A percentile compares a stretch with the other conserved stretches of the same genome.
Evolutionary conservation across 2,329 filamentous ascomycete genomes (phyloP).

Genomic region (Talaromyces sp.): DNA sequence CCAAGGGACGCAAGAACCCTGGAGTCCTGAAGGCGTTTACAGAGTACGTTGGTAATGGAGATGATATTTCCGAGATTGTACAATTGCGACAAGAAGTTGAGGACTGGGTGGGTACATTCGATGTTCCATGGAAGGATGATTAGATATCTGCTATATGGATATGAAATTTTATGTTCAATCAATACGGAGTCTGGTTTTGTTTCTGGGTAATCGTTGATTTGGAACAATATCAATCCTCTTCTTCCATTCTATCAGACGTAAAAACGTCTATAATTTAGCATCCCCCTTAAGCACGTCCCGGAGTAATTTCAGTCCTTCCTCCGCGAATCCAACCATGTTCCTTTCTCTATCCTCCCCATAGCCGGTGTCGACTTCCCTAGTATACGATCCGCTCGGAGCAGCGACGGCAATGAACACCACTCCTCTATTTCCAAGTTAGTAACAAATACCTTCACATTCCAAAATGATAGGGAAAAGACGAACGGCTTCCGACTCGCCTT

Average conservation of each 20-base stretch:
- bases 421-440: constrained; percentile 7
- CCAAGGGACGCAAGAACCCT: constrained; percentile 82
- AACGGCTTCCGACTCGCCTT: constrained; percentile 55
- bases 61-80: constrained; percentile 79
- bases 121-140: constrained; percentile 74
- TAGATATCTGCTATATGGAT: constrained; percentile 21
- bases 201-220: background rate
- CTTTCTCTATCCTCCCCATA: constrained; percentile 53
- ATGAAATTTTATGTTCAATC: constrained; percentile 8
- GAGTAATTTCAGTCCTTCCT: constrained; percentile 56
- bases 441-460: background rate
- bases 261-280: constrained; percentile 20
- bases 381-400: constrained; percentile 52
- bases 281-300: constrained; percentile 54
- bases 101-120: constrained; percentile 83
- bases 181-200: constrained; percentile 9
- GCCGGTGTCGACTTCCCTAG: constrained; percentile 58
- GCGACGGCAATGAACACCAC: constrained; percentile 52
- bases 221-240: background rate
- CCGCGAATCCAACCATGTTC: constrained; percentile 65
- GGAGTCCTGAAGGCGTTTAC: constrained; percentile 99
- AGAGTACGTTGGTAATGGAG: constrained; percentile 76
- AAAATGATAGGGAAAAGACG: constrained; percentile 20
- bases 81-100: constrained; percentile 86
- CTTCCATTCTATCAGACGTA: background rate